A percentile compares a stretch with the other conserved stretches of the same genome.
Evolutionary conservation across 1,284 basidiomycete genomes (phyloP).

Genomic region (Heterobasidion occidentale): DNA sequence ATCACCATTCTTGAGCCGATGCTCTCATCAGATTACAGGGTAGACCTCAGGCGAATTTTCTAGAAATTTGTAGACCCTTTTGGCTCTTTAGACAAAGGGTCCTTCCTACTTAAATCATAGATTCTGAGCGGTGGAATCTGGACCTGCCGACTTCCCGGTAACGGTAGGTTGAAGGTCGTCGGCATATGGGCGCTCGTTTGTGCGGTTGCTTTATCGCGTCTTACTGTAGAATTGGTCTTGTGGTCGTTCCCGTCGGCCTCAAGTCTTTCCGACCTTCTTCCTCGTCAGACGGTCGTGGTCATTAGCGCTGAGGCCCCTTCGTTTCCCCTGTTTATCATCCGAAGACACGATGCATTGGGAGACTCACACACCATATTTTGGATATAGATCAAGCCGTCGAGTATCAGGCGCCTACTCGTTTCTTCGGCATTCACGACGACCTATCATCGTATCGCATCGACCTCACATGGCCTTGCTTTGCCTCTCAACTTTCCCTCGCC

Average conservation of each 20-base stretch:
- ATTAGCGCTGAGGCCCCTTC: too few species aligned
- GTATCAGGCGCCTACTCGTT: constrained; percentile 52
- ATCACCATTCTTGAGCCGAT: too few species aligned
- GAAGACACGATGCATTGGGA: not conserved
- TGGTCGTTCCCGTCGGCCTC: too few species aligned
- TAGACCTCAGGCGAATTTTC: not conserved
- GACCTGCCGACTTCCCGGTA: too few species aligned
- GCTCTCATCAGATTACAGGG: not conserved
- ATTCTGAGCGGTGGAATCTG: too few species aligned
- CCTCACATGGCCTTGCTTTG: constrained; percentile 57
- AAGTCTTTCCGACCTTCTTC: not conserved
- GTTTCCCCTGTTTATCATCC: not conserved
- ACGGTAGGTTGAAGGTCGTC: too few species aligned
- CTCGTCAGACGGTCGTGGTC: not conserved
- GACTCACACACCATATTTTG: constrained; percentile 3
- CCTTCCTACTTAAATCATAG: too few species aligned
- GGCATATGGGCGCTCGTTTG: too few species aligned
- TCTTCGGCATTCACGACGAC: constrained; percentile 58
- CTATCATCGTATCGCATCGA: constrained; percentile 51
- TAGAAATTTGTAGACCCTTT: not conserved
- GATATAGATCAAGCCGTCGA: constrained; percentile 42
- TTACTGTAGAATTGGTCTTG: too few species aligned
- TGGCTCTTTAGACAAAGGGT: too few species aligned
- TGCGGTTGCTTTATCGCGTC: too few species aligned
- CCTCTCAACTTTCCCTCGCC: constrained; percentile 70